A percentile compares a stretch with the other conserved stretches of the same genome.
Conservation (phyloP, 805 yeast species). For the Teunomyces lycoperdinae region DNA sequence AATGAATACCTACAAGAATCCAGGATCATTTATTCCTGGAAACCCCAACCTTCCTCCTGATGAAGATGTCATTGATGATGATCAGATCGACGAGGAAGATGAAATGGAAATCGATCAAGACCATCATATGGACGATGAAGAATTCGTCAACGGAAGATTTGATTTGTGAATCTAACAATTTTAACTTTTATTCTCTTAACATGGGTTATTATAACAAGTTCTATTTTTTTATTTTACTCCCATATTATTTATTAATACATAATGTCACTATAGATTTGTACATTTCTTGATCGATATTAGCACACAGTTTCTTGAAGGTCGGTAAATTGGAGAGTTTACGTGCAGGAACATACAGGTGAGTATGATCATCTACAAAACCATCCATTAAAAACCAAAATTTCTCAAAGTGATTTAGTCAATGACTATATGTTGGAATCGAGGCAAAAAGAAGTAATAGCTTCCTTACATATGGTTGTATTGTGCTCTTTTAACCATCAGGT, state of each 20-base stretch:
- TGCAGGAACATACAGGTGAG: no score
- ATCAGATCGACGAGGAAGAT: conserved; percentile 47
- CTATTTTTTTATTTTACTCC: not conserved
- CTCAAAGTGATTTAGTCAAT: no score
- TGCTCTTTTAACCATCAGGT: no score
- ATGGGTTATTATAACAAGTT: conserved; percentile 1
- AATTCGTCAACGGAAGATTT: conserved; percentile 85
- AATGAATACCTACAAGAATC: conserved; percentile 37
- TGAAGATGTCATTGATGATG: conserved; percentile 78
- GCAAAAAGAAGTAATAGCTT: no score
- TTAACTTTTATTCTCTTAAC: conserved; percentile 1
- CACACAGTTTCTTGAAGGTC: no score
- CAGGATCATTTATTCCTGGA: conserved; percentile 76
- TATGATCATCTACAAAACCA: no score
- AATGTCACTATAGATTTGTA: not conserved
- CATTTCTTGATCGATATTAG: no score
- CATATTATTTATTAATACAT: not conserved
- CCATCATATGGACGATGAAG: conserved; percentile 68
- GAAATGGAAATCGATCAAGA: conserved; percentile 53
- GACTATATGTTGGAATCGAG: no score
- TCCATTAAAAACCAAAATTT: no score
- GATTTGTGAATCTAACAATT: conserved; percentile 52
- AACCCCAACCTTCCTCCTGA: conserved; percentile 79
- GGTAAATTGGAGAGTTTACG: no score
- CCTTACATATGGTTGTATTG: no score